These are phyloP conservation scores for Acanthamoeba rhysodes DNA, from an alignment of 208 protist species.

Conservation along the genomic window DNA sequence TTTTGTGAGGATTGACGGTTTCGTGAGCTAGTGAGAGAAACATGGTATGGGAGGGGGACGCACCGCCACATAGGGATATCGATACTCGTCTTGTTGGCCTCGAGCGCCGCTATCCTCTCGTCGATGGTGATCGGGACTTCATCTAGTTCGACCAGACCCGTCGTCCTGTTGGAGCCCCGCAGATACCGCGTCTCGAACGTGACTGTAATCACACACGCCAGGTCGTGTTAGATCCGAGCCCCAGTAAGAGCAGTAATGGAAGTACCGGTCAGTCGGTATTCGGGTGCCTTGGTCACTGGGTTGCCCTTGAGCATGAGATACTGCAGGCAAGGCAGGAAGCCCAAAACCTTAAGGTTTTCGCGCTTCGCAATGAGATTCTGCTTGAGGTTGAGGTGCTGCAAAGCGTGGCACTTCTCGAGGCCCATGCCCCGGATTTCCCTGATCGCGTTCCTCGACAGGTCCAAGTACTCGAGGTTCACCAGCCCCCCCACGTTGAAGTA, in stretches of 20 bases:
- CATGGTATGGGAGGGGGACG: not conserved
- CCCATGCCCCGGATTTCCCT: conserved; percentile 37
- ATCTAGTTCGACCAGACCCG: conserved; percentile 66
- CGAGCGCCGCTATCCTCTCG: conserved; percentile 39
- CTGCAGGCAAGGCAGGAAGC: conserved; percentile 62
- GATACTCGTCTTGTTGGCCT: conserved; percentile 49
- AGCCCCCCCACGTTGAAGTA: conserved; percentile 64
- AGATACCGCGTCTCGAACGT: conserved; percentile 59
- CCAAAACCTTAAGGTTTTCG: conserved; percentile 69
- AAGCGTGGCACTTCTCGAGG: conserved; percentile 52
- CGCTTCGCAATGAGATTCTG: conserved; percentile 50
- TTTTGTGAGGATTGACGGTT: not conserved
- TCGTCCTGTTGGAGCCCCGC: conserved; percentile 57
- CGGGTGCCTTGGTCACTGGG: conserved; percentile 27
- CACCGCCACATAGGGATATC: conserved; percentile 60
- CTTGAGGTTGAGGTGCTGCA: conserved; percentile 71
- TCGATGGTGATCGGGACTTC: conserved; percentile 70
- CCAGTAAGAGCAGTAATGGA: too few relatives aligned
- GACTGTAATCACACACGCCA: not conserved
- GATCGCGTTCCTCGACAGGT: conserved; percentile 61
- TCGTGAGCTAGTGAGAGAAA: not conserved
- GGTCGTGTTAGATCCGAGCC: not conserved
- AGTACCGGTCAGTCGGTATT: conserved; percentile 28
- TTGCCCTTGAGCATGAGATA: conserved; percentile 69
- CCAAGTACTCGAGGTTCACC: conserved; percentile 69